phyloP scores from a whole-genome alignment of 345 rosid species.

The Populus davidiana region DNA sequence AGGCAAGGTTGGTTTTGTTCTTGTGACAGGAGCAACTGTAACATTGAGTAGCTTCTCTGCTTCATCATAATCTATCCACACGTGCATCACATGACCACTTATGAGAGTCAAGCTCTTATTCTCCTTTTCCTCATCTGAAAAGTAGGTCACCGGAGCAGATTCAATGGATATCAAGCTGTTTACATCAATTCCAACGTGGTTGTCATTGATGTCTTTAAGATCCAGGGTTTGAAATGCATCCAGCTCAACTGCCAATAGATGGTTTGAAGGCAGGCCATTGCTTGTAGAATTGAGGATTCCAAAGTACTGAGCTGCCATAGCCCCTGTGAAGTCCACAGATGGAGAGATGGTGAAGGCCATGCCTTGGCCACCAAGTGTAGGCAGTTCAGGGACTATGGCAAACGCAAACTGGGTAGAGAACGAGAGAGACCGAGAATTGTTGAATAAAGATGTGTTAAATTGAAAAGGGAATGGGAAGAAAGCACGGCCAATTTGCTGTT shows the following conservation, averaged over 20 bases:
- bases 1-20: conserved; percentile 8
- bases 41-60: conserved; percentile 8
- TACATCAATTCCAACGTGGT: conserved; percentile 17
- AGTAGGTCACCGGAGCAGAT: conserved; percentile 1
- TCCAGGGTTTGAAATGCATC: conserved; percentile 1
- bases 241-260: conserved; percentile 18
- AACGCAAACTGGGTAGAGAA: no score
- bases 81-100: conserved; percentile 16
- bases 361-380: conserved; percentile 15
- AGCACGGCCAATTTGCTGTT: conserved; percentile 36
- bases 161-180: background rate
- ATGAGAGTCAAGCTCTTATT: conserved; percentile 8
- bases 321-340: conserved; percentile 1
- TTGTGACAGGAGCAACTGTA: conserved; percentile 10
- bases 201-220: conserved; percentile 3
- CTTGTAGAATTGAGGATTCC: conserved; percentile 16
- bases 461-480: conserved; percentile 34
- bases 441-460: background rate
- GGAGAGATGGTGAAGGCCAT: conserved; percentile 20
- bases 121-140: background rate
- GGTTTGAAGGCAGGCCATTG: conserved; percentile 11
- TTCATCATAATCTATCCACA: conserved; percentile 20
- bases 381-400: no score
- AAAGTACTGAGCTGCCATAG: conserved; percentile 1
- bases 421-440: no score